Percentiles rank a stretch among this genome's conserved stretches.
phyloP scores from a whole-genome alignment of 2,329 filamentous ascomycete species.

The Blumeria hordei region DNA sequence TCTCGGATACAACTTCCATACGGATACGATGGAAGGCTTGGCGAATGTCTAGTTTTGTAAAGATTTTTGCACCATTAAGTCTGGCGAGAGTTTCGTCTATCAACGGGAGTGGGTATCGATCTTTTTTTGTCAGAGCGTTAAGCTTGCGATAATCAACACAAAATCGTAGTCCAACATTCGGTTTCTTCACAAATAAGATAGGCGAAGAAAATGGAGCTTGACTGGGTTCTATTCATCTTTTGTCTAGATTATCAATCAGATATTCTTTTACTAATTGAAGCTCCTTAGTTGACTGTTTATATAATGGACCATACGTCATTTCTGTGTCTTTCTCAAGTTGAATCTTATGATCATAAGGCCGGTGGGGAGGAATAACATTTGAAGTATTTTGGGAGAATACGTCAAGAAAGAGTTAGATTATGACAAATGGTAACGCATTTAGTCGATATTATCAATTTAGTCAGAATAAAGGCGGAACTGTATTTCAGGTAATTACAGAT shows the following conservation, averaged over 20 bases:
- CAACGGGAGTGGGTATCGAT: too few species aligned
- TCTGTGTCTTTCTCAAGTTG: background rate
- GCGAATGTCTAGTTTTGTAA: background rate
- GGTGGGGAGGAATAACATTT: background rate
- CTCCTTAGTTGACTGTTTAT: background rate
- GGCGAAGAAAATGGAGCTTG: background rate
- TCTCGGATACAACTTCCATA: background rate
- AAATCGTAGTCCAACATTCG: constrained; percentile 2
- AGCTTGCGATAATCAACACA: too few species aligned
- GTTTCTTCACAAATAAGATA: background rate
- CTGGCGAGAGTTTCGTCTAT: too few species aligned
- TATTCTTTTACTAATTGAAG: background rate
- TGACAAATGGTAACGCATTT: too few species aligned
- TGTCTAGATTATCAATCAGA: background rate
- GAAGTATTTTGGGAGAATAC: background rate
- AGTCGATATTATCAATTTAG: too few species aligned
- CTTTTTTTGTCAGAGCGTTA: too few species aligned
- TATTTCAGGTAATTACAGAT: too few species aligned
- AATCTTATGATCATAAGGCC: too few species aligned
- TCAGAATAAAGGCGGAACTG: too few species aligned
- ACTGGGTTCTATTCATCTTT: background rate
- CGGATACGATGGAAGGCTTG: constrained; percentile 1
- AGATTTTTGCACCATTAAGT: background rate
- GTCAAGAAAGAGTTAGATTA: background rate
- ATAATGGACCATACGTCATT: background rate